A percentile compares a stretch with the other conserved stretches of the same genome.
Evolutionary conservation across 257 asterid species (phyloP).

Genomic region (Euphrasia confusa): DNA sequence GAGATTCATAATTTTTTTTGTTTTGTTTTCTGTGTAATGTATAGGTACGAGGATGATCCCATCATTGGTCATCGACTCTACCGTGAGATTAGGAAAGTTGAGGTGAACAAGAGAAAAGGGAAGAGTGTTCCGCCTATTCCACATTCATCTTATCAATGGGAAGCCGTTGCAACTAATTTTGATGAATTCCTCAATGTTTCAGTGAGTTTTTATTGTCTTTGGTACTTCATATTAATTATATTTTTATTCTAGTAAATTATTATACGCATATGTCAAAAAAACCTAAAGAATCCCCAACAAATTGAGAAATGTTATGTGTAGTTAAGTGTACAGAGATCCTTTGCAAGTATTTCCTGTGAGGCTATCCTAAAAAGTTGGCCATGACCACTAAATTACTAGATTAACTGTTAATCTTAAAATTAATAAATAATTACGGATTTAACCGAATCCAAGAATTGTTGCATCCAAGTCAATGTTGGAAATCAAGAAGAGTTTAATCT

Average conservation of each 20-base stretch:
- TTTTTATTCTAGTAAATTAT: neutral
- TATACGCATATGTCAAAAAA: no score
- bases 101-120: constrained; percentile 91
- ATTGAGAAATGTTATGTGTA: no score
- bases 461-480: no score
- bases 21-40: constrained; percentile 19
- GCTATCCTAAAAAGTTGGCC: no score
- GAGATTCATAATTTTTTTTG: neutral
- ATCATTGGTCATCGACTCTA: constrained; percentile 80
- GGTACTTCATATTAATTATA: constrained; percentile 14
- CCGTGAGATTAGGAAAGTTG: constrained; percentile 81
- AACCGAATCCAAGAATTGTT: no score
- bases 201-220: constrained; percentile 49
- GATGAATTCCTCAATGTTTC: constrained; percentile 85
- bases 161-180: constrained; percentile 84
- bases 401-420: no score
- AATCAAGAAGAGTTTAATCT: no score
- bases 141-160: constrained; percentile 86
- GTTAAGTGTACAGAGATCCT: no score
- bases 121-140: constrained; percentile 65
- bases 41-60: constrained; percentile 95
- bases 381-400: no score
- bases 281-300: no score
- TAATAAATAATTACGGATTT: no score
- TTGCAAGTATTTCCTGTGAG: no score